Percentiles rank a stretch among this genome's conserved stretches.
phyloP scores from a whole-genome alignment of 306 rosid genomes.

The Rubus parviflorus region DNA sequence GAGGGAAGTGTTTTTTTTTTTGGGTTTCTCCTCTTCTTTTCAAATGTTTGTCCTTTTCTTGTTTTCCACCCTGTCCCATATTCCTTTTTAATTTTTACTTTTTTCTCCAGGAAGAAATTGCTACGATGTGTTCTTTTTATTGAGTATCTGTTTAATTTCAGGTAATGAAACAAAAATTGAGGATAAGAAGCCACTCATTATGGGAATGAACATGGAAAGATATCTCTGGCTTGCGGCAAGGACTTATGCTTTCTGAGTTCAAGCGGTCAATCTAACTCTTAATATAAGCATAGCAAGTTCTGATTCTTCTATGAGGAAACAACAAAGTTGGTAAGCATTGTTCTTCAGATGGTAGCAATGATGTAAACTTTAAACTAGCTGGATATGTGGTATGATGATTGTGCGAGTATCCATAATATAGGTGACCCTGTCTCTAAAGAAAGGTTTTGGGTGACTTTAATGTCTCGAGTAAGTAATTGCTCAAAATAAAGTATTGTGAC shows the following conservation, averaged over 20 bases:
- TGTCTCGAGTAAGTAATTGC: too few species aligned
- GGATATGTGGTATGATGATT: not conserved
- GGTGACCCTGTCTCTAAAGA: not conserved
- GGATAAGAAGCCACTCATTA: not conserved
- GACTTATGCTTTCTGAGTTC: conserved; percentile 4
- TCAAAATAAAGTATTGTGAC: too few species aligned
- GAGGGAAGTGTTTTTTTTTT: too few species aligned
- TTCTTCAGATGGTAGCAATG: conserved; percentile 6
- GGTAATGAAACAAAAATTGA: not conserved
- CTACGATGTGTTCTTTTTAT: not conserved
- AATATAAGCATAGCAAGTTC: not conserved
- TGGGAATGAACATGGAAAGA: not conserved
- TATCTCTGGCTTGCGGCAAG: not conserved
- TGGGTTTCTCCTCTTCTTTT: not conserved
- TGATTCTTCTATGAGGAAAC: not conserved
- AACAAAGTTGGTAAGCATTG: not conserved
- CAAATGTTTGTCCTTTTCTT: not conserved
- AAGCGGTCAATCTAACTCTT: not conserved
- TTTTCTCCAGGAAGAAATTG: not conserved
- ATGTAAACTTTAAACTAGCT: not conserved
- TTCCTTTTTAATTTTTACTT: not conserved
- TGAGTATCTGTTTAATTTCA: not conserved
- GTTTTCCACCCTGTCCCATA: not conserved
- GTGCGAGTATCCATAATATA: not conserved
- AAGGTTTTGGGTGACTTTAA: too few species aligned